Base-by-base conservation (phyloP, 2,329 filamentous ascomycete species). In the Didymella glomerata region DNA sequence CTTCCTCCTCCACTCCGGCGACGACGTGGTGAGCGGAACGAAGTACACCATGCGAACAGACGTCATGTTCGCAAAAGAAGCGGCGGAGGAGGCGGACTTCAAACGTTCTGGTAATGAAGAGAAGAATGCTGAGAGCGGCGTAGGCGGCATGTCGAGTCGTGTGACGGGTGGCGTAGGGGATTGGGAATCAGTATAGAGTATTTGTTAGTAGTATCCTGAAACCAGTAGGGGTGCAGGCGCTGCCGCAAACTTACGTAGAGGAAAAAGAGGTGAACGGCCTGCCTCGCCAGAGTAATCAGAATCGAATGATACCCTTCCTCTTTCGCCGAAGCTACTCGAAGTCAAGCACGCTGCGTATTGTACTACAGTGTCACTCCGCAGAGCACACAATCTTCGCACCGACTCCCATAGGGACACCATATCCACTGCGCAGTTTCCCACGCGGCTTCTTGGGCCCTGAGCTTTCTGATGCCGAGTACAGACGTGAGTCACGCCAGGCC, bases 391-490 rank as follows among this genome's bases (percentile, higher is more conserved):
- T 93, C 91, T 94, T 90, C 91, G 90, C 91, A 93, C 90, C 85
- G 89, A 88, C 91, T 91, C 90, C 91, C 91, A 95, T 88, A 91
- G 90, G 88, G 83, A 84, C 70, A 68, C 74, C 71, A 71, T 69
- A 72, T 64, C 66, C 47, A 65, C 53, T 60, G 52, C 62, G 52
- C 65, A 60, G 65, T 63, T 60, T 64, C 71, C 70, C 63, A 67
- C 70, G 48, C 57, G 42, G 64, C 58, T 68, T 68, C 62, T 63
- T 71, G 68, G 74, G 79, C 88, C 90, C 90, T 89, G 86, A 83
- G 85, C 69, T 94, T 93, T 94, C 91, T 94, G 90, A 93, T 95
- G 90, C 90, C 91, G 83, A 84, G 68, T 92, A 90, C 91, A 91
- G 84, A 86, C 90, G 89, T 82, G 81, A 87, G 83, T 91, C 89